Percentiles rank a stretch among this genome's conserved stretches.
Evolutionary conservation across 306 rosid genomes (phyloP).

Genomic region (Styphnolobium japonicum): DNA sequence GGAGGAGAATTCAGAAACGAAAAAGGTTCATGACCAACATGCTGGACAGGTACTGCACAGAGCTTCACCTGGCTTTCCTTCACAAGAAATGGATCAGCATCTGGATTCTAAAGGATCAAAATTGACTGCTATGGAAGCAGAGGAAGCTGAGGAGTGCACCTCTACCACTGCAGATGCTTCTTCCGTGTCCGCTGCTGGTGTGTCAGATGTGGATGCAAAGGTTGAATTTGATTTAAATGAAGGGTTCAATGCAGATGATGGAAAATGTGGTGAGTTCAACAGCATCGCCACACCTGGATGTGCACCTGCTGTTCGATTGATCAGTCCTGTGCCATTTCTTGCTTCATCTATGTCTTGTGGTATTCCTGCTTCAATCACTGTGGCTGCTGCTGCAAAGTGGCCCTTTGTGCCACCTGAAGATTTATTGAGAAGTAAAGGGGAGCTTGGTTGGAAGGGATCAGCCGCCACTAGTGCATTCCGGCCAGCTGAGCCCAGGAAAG

Average conservation of each 20-base stretch:
- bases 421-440: constrained; percentile 61
- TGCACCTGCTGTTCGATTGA: constrained; percentile 37
- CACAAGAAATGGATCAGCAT: constrained; percentile 48
- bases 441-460: constrained; percentile 82
- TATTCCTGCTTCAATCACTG: constrained; percentile 56
- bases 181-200: constrained; percentile 46
- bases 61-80: constrained; percentile 19
- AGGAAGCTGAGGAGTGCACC: constrained; percentile 68
- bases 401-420: constrained; percentile 60
- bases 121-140: constrained; percentile 39
- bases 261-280: constrained; percentile 43
- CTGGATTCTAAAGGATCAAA: constrained; percentile 36
- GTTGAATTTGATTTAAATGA: constrained; percentile 75
- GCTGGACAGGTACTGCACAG: constrained; percentile 19
- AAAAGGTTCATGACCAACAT: constrained; percentile 34
- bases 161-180: constrained; percentile 59
- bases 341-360: constrained; percentile 44
- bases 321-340: constrained; percentile 53
- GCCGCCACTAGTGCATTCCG: constrained; percentile 90
- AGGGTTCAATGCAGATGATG: constrained; percentile 64
- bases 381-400: constrained; percentile 75
- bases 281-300: constrained; percentile 34
- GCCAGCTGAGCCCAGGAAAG: constrained; percentile 82
- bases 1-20: constrained; percentile 43
- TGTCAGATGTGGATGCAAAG: constrained; percentile 45